These are phyloP conservation scores for Trichoderma brevicompactum DNA, from an alignment of 2,329 filamentous ascomycete genomes.

Conservation along the genomic window DNA sequence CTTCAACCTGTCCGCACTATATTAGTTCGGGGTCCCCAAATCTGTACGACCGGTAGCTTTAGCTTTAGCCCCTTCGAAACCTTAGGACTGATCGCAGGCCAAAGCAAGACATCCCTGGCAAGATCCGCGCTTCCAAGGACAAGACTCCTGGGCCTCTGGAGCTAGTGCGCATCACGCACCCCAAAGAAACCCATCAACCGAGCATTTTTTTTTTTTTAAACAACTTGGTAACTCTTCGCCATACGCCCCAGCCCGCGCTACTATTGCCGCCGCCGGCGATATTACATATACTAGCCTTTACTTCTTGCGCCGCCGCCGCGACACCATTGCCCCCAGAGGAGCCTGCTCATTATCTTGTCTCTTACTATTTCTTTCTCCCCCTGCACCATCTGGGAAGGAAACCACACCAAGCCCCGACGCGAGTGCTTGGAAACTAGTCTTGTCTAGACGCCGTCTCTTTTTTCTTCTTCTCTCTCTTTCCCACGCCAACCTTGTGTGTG, in stretches of 20 bases:
- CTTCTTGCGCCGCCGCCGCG: conserved; percentile 40
- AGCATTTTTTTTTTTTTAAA: conserved; percentile 26
- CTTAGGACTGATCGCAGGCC: conserved; percentile 34
- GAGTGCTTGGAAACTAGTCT: conserved; percentile 41
- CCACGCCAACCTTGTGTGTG: conserved; percentile 37
- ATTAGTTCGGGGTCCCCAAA: conserved; percentile 47
- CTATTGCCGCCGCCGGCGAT: conserved; percentile 41
- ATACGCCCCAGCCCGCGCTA: conserved; percentile 37
- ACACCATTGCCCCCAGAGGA: conserved; percentile 33
- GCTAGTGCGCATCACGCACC: conserved; percentile 29
- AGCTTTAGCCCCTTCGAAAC: conserved; percentile 35
- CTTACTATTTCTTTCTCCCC: conserved; percentile 30
- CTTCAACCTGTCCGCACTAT: conserved; percentile 42
- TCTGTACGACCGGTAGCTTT: conserved; percentile 29
- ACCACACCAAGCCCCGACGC: conserved; percentile 40
- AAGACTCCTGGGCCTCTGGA: conserved; percentile 28
- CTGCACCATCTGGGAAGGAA: conserved; percentile 36
- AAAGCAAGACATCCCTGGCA: conserved; percentile 35
- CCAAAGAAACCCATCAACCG: conserved; percentile 19
- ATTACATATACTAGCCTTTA: conserved; percentile 40
- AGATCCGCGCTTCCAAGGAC: conserved; percentile 33
- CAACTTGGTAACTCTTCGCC: conserved; percentile 17
- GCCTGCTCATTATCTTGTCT: conserved; percentile 34
- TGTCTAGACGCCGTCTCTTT: conserved; percentile 39
- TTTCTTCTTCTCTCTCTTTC: neutral